Evolutionary conservation across 352 stramenopile species (phyloP).

Genomic region (Thraustochytrium sp.): DNA sequence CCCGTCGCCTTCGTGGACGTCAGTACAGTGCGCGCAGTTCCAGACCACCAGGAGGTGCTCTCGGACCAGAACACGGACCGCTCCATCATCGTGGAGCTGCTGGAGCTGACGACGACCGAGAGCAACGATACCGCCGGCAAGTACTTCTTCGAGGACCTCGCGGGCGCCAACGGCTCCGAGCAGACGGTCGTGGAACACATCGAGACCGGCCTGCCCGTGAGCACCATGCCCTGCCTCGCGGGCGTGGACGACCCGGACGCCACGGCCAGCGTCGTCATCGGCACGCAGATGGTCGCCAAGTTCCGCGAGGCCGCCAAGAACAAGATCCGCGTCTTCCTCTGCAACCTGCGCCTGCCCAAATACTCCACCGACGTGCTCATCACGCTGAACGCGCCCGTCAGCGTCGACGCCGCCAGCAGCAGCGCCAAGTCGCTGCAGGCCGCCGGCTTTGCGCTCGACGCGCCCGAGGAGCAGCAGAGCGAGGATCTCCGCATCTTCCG

Average conservation of each 20-base stretch:
- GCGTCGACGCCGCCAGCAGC: not conserved
- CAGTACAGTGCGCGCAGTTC: slow-evolving; percentile 31
- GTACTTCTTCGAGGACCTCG: slow-evolving; percentile 44
- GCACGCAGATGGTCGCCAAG: slow-evolving; percentile 29
- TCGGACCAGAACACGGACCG: slow-evolving; percentile 18
- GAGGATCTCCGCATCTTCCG: not conserved
- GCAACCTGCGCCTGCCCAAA: slow-evolving; percentile 18
- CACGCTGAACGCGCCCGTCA: slow-evolving; percentile 20
- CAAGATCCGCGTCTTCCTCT: slow-evolving; percentile 19
- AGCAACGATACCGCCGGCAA: not conserved
- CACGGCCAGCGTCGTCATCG: not conserved
- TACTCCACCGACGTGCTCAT: slow-evolving; percentile 35
- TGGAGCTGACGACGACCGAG: not conserved
- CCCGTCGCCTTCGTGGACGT: slow-evolving; percentile 19
- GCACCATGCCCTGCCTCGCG: not conserved
- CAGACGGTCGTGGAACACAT: slow-evolving; percentile 16
- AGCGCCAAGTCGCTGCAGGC: not conserved
- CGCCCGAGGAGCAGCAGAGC: not conserved
- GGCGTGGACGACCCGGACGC: not conserved
- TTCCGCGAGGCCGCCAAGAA: slow-evolving; percentile 29
- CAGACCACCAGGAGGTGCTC: slow-evolving; percentile 43
- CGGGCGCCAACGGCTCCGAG: slow-evolving; percentile 16
- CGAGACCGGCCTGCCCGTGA: not conserved
- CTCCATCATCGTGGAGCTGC: slow-evolving; percentile 38
- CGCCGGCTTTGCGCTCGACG: not conserved